These are phyloP conservation scores for Corymbia citriodora DNA, from an alignment of 441 rosid genomes.

Conservation along the genomic window DNA sequence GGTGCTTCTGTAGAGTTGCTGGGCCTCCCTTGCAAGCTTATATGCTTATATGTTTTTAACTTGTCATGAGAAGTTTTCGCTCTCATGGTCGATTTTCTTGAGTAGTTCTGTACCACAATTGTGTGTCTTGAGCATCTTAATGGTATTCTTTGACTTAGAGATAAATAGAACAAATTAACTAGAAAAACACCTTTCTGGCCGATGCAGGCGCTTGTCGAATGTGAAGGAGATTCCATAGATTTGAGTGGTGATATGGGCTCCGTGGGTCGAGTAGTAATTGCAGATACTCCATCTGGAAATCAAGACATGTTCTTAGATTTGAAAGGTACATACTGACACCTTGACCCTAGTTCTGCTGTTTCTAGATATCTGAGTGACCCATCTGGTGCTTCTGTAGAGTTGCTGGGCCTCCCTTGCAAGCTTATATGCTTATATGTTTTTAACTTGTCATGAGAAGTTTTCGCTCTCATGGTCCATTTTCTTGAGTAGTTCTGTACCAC, in stretches of 20 bases:
- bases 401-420: background rate
- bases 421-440: background rate
- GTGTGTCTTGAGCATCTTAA: slow-evolving; percentile 10
- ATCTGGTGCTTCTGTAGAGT: background rate
- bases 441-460: background rate
- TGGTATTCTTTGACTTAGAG: slow-evolving; percentile 6
- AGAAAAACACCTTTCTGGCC: slow-evolving; percentile 1
- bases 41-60: background rate
- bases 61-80: background rate
- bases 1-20: background rate
- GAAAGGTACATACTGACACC: slow-evolving; percentile 49
- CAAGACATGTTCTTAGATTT: slow-evolving; percentile 75
- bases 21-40: background rate
- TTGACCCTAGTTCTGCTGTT: background rate
- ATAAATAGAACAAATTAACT: slow-evolving; percentile 1
- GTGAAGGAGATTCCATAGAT: slow-evolving; percentile 95
- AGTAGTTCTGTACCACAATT: background rate
- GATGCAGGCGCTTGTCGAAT: slow-evolving; percentile 85
- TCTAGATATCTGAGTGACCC: background rate
- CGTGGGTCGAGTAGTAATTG: slow-evolving; percentile 78
- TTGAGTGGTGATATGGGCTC: slow-evolving; percentile 97
- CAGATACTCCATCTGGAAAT: slow-evolving; percentile 44
- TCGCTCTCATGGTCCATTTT: background rate
- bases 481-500: background rate
- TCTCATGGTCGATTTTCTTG: background rate